Conservation (phyloP, 225 moss, liverwort and hornwort genomes). For the Anthoceros angustus region DNA sequence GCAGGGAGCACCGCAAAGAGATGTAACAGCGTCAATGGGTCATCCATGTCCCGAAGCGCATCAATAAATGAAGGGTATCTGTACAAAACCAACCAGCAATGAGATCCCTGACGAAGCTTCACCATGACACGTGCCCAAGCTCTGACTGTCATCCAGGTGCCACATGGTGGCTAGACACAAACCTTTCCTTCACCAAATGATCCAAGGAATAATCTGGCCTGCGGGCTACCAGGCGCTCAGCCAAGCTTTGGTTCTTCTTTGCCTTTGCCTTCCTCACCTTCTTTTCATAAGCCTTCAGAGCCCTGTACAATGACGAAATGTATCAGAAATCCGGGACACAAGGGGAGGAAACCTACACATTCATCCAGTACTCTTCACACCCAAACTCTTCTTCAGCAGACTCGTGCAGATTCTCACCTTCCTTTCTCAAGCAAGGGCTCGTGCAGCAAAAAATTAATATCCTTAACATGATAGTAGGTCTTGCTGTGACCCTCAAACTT, state of each 20-base stretch:
- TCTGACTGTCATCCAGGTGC: no score
- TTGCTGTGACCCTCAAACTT: slow-evolving; percentile 87
- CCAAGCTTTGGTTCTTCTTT: slow-evolving; percentile 54
- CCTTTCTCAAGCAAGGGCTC: slow-evolving; percentile 68
- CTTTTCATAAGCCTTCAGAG: slow-evolving; percentile 63
- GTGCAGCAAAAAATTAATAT: slow-evolving; percentile 68
- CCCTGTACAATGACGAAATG: slow-evolving; percentile 14
- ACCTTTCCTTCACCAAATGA: slow-evolving; percentile 75
- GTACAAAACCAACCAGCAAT: not conserved
- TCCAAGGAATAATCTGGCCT: slow-evolving; percentile 57
- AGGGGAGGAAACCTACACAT: no score
- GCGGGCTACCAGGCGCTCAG: slow-evolving; percentile 37
- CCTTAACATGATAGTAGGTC: slow-evolving; percentile 92
- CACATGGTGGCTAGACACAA: not conserved
- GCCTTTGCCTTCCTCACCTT: slow-evolving; percentile 82
- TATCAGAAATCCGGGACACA: no score
- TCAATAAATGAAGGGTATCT: slow-evolving; percentile 85
- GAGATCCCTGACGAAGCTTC: not conserved
- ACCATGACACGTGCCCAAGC: not conserved
- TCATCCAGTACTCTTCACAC: no score
- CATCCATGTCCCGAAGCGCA: slow-evolving; percentile 90
- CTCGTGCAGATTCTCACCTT: slow-evolving; percentile 10
- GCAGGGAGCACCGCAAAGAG: slow-evolving; percentile 69
- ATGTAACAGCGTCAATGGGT: slow-evolving; percentile 77
- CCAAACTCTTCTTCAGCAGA: not conserved